These are phyloP conservation scores for Penicillium hesseltinei DNA, from an alignment of 2,329 filamentous ascomycete species.

Conservation along the genomic window DNA sequence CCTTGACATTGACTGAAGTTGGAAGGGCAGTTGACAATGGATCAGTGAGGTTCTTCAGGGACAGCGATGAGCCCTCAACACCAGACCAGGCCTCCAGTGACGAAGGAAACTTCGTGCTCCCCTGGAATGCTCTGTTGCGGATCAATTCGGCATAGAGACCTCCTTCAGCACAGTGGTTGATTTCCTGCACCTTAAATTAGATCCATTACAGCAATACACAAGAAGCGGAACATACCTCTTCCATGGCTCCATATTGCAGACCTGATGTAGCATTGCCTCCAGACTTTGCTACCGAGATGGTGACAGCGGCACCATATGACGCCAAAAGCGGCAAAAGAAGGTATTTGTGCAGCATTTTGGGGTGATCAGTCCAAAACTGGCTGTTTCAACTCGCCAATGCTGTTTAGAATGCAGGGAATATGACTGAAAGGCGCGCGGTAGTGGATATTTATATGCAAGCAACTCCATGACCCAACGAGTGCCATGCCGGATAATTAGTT, in stretches of 20 bases:
- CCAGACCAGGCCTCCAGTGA: slow-evolving; percentile 32
- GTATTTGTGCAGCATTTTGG: slow-evolving; percentile 21
- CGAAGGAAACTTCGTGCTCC: slow-evolving; percentile 29
- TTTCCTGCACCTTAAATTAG: slow-evolving; percentile 20
- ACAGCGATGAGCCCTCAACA: slow-evolving; percentile 28
- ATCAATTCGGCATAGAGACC: slow-evolving; percentile 39
- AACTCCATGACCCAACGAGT: neutral
- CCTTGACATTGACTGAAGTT: slow-evolving; percentile 44
- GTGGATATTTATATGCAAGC: slow-evolving; percentile 2
- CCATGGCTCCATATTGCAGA: slow-evolving; percentile 33
- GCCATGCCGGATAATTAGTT: slow-evolving; percentile 1
- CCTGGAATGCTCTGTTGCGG: slow-evolving; percentile 38
- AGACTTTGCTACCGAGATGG: slow-evolving; percentile 30
- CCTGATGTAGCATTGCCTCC: slow-evolving; percentile 29
- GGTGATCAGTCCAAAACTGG: neutral
- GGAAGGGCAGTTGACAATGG: slow-evolving; percentile 49
- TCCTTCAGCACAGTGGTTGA: slow-evolving; percentile 35
- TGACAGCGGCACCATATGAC: slow-evolving; percentile 25
- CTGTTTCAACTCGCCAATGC: slow-evolving; percentile 10
- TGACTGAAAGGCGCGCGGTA: neutral
- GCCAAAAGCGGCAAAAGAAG: slow-evolving; percentile 29
- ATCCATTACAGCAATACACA: neutral
- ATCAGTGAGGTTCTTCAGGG: slow-evolving; percentile 39
- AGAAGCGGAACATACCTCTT: slow-evolving; percentile 23
- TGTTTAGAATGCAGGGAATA: slow-evolving; percentile 3